Evolutionary conservation across 176 grass and related monocot species (phyloP).

Genomic region (Olyra latifolia): DNA sequence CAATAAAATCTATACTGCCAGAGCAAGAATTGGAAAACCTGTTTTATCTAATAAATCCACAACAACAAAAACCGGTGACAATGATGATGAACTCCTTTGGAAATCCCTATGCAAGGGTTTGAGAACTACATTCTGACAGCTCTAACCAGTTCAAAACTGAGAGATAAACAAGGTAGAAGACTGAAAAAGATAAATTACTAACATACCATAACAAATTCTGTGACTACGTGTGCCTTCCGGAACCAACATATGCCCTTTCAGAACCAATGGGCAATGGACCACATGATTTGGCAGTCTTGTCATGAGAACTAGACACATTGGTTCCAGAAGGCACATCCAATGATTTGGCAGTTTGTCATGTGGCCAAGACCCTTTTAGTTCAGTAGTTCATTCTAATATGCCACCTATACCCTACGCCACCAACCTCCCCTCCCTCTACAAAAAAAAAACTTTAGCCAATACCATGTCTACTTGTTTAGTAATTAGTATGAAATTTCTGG

Average conservation of each 20-base stretch:
- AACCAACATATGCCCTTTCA: background rate
- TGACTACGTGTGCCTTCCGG: background rate
- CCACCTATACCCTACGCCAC: background rate
- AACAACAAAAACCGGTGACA: background rate
- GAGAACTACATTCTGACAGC: background rate
- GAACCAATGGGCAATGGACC: background rate
- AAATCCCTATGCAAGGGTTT: background rate
- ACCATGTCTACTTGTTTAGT: background rate
- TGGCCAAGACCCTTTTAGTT: background rate
- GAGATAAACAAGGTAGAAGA: background rate
- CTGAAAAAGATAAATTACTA: background rate
- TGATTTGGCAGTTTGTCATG: background rate
- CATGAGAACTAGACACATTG: too few species aligned
- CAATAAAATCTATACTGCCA: background rate
- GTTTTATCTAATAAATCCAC: background rate
- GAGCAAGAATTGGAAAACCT: background rate
- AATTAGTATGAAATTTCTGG: background rate
- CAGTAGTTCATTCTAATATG: background rate
- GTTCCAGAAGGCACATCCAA: too few species aligned
- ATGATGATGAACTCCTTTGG: background rate
- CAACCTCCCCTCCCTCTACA: background rate
- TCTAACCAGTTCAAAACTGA: background rate
- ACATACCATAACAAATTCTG: background rate
- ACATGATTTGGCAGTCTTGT: too few species aligned
- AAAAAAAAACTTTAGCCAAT: background rate